phyloP scores from a whole-genome alignment of 257 asterid species.

The Nicotiana tabacum region DNA sequence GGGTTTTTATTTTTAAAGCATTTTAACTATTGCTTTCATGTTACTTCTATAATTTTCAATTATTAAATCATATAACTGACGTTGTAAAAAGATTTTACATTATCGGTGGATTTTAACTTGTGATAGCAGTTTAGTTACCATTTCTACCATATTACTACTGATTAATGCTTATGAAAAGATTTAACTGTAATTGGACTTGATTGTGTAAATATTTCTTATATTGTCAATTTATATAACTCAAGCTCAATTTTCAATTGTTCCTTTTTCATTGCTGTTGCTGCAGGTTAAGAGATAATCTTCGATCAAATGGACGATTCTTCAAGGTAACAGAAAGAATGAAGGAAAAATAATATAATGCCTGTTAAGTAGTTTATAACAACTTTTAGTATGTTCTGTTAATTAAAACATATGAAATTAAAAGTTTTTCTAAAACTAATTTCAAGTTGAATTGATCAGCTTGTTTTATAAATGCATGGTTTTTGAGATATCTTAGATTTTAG shows the following conservation, averaged over 20 bases:
- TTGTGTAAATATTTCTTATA: too few species aligned
- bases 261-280: neutral
- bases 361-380: neutral
- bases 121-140: too few species aligned
- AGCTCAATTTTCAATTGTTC: neutral
- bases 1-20: neutral
- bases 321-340: neutral
- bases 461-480: neutral
- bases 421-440: neutral
- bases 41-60: neutral
- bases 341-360: neutral
- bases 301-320: slow-evolving; percentile 9
- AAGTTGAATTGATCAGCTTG: neutral
- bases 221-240: too few species aligned
- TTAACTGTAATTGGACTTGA: too few species aligned
- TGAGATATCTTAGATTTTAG: neutral
- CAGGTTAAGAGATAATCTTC: slow-evolving; percentile 2
- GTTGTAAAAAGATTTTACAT: too few species aligned
- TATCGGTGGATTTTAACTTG: too few species aligned
- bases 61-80: neutral
- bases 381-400: neutral
- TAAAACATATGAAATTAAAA: neutral
- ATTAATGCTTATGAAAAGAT: too few species aligned
- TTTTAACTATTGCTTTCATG: neutral
- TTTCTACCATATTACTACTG: too few species aligned